Evolutionary conservation across 1,284 basidiomycete genomes (phyloP).

Genomic region (Malassezia psittaci): DNA sequence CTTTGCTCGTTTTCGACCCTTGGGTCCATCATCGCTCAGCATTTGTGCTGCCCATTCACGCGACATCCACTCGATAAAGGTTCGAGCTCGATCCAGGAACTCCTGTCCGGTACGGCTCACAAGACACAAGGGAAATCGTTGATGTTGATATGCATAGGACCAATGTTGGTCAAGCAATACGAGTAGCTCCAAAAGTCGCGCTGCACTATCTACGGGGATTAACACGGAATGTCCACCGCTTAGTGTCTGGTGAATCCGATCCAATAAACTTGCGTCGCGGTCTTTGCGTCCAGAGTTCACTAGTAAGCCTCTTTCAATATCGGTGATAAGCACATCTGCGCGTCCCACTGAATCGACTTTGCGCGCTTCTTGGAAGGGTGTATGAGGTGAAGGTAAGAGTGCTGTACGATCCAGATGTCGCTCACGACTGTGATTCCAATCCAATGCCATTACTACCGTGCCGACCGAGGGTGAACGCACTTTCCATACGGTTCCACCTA

Average conservation of each 20-base stretch:
- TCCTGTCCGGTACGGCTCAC: slow-evolving; percentile 81
- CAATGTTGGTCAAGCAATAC: slow-evolving; percentile 95
- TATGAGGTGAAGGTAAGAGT: slow-evolving; percentile 25
- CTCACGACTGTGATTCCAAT: slow-evolving; percentile 93
- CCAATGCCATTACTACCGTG: slow-evolving; percentile 87
- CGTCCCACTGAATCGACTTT: slow-evolving; percentile 31
- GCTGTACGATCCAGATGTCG: slow-evolving; percentile 92
- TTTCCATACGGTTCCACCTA: slow-evolving; percentile 97
- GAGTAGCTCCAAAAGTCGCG: slow-evolving; percentile 81
- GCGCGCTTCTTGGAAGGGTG: slow-evolving; percentile 6
- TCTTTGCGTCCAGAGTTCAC: slow-evolving; percentile 81
- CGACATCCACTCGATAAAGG: slow-evolving; percentile 98
- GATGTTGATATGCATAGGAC: slow-evolving; percentile 66
- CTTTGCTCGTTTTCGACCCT: slow-evolving; percentile 13
- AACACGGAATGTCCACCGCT: slow-evolving; percentile 71
- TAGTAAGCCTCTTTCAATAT: slow-evolving; percentile 66
- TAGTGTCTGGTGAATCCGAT: slow-evolving; percentile 68
- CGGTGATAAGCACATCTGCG: slow-evolving; percentile 68
- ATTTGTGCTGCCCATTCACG: slow-evolving; percentile 60
- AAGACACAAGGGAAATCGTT: slow-evolving; percentile 61
- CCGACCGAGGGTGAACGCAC: slow-evolving; percentile 91
- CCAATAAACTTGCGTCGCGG: slow-evolving; percentile 59
- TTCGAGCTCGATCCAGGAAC: slow-evolving; percentile 84
- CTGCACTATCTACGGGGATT: slow-evolving; percentile 84
- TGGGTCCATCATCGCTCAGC: slow-evolving; percentile 21